Evolutionary conservation across 176 grass and related monocot species (phyloP), one percentile per base, ranked within the genome.

Genomic region (Urochloa ruziziensis): DNA sequence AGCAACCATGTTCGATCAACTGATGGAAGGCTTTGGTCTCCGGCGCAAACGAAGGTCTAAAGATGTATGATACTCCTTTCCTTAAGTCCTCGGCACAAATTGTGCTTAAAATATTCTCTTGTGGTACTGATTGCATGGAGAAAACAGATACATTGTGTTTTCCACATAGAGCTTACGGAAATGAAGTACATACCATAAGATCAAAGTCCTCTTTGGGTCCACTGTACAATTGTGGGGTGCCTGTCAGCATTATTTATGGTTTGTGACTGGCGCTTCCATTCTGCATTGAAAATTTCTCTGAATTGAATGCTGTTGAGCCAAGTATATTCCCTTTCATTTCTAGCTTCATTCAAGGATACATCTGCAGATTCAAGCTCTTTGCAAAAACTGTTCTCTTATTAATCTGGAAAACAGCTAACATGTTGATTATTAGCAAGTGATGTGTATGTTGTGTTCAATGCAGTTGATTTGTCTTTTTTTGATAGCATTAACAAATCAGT

Each of bases 11-110:
- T 94, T 95, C 39, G 94, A 95, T 58, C 86, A 98, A 67, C 71
- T 95, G 40, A 87, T 98, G 85, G 92, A 93, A 81, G 92, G 94
- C 54, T 95, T 98, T 76, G 96, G 96, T 14, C 80, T 95, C 21
- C 85, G 84, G 36, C 74, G 86, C 49, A 91, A 81, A 65, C 90
- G 87, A 73, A 88, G 80, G 49, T 89, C 82, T 9, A 90, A 88
- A 78, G 86, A 80, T 62, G 93, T 89, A 96, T 25, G 78, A 0
- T 59, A 29, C 59, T 66, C 42, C 0, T 9, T 72, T 70, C 21
- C 39, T 70, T n/a, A 49, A n/a, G 24, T 30, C 10, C 4, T 72
- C 21, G 17, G 10, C 29, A 32, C 44, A 42, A 37, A 62, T 39
- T 28, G 9, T 70, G 28, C 14, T 18, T 36, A 35, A 28, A 58